These are phyloP conservation scores for Tricholoma sp. DNA, from an alignment of 768 basidiomycete genomes.

Conservation along the genomic window DNA sequence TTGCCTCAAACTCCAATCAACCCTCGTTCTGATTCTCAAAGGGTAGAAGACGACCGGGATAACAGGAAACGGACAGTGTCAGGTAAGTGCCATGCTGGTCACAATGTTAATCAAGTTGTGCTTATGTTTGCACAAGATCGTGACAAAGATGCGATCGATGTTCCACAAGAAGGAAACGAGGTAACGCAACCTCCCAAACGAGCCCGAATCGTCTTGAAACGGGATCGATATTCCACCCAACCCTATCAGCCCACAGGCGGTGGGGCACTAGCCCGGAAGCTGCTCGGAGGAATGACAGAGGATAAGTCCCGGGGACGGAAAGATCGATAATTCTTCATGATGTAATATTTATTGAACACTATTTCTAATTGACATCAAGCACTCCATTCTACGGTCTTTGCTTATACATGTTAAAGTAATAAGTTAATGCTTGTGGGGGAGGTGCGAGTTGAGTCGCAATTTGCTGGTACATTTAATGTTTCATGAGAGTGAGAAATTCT, in stretches of 20 bases:
- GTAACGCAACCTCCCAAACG: constrained; percentile 49
- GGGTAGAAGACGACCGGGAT: constrained; percentile 64
- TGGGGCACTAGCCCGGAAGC: constrained; percentile 46
- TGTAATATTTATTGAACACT: constrained; percentile 10
- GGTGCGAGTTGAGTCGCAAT: constrained; percentile 16
- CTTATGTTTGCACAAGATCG: constrained; percentile 41
- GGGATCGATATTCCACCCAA: constrained; percentile 41
- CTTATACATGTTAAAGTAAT: constrained; percentile 17
- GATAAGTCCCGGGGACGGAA: constrained; percentile 58
- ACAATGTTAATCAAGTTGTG: not conserved
- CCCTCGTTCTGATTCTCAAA: constrained; percentile 36
- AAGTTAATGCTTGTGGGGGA: constrained; percentile 14
- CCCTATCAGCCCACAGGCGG: constrained; percentile 17
- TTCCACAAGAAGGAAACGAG: constrained; percentile 28
- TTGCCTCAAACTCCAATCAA: constrained; percentile 35
- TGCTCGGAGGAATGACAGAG: constrained; percentile 54
- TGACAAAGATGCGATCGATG: constrained; percentile 49
- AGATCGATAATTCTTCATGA: constrained; percentile 30
- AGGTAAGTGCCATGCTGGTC: constrained; percentile 38
- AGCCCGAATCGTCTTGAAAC: constrained; percentile 43
- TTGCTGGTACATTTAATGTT: constrained; percentile 25
- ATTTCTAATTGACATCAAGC: constrained; percentile 1
- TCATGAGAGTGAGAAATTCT: constrained; percentile 90
- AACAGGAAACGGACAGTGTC: constrained; percentile 63
- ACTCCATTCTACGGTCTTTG: not conserved